These are phyloP conservation scores for Cladosporium sp. DNA, from an alignment of 2,329 filamentous ascomycete species.

Conservation along the genomic window DNA sequence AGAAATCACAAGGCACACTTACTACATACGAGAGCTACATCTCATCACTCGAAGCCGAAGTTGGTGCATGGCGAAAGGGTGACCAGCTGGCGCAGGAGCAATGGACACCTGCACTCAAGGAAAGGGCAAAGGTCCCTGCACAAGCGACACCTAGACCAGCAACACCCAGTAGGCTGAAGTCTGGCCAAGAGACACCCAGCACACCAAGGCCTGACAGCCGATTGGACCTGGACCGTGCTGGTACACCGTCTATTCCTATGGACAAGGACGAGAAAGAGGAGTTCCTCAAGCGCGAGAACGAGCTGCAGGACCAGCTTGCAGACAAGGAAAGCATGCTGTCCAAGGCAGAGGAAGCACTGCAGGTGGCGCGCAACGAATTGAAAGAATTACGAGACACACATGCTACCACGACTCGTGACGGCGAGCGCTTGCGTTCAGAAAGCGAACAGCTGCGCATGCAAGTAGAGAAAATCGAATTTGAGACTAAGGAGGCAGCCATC, in stretches of 20 bases:
- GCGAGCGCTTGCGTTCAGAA: slow-evolving; percentile 81
- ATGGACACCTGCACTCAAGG: slow-evolving; percentile 72
- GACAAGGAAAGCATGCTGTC: slow-evolving; percentile 86
- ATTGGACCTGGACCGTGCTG: slow-evolving; percentile 73
- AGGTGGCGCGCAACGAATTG: slow-evolving; percentile 84
- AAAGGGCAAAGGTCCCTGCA: slow-evolving; percentile 43
- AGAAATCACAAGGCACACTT: slow-evolving; percentile 87
- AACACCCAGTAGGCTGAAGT: slow-evolving; percentile 59
- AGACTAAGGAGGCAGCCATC: slow-evolving; percentile 94
- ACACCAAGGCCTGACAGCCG: slow-evolving; percentile 62
- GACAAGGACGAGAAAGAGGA: slow-evolving; percentile 98
- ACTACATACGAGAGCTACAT: slow-evolving; percentile 89
- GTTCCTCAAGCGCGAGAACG: slow-evolving; percentile 91
- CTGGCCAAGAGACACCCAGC: slow-evolving; percentile 52
- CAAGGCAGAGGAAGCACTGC: slow-evolving; percentile 75
- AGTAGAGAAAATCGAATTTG: slow-evolving; percentile 90
- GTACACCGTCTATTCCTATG: slow-evolving; percentile 81
- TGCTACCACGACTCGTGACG: slow-evolving; percentile 80
- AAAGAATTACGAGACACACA: slow-evolving; percentile 83
- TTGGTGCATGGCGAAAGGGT: slow-evolving; percentile 83
- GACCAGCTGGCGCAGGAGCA: slow-evolving; percentile 85
- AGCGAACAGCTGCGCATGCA: slow-evolving; percentile 96
- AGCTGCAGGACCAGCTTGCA: slow-evolving; percentile 92
- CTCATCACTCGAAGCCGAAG: slow-evolving; percentile 77
- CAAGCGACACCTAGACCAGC: slow-evolving; percentile 56